phyloP scores from a whole-genome alignment of 1,284 basidiomycete genomes.

The Retiboletus flavoniger region DNA sequence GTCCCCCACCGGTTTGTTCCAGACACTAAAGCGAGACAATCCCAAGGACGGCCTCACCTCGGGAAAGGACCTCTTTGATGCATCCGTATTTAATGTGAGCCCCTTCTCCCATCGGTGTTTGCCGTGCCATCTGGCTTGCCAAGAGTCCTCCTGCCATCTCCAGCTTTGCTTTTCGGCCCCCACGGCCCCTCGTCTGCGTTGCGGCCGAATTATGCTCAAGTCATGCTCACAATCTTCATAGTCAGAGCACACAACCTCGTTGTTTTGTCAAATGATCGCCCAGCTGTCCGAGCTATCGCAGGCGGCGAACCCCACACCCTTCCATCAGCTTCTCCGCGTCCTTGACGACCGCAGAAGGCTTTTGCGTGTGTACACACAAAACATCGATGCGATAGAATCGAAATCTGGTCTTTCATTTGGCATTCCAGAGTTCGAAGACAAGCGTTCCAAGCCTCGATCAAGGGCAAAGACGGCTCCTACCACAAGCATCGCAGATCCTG shows the following conservation, averaged over 20 bases:
- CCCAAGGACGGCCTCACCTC: slow-evolving; percentile 68
- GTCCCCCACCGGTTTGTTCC: slow-evolving; percentile 81
- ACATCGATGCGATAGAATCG: slow-evolving; percentile 87
- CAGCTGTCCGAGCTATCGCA: slow-evolving; percentile 74
- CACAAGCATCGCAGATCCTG: slow-evolving; percentile 16
- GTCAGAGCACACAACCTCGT: slow-evolving; percentile 71
- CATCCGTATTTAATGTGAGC: slow-evolving; percentile 84
- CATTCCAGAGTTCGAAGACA: slow-evolving; percentile 60
- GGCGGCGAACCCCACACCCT: slow-evolving; percentile 76
- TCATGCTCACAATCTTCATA: slow-evolving; percentile 34
- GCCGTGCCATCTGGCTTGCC: not conserved
- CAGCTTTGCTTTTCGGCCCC: not conserved
- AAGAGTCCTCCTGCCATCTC: not conserved
- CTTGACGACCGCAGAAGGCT: slow-evolving; percentile 79
- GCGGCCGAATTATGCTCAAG: slow-evolving; percentile 2
- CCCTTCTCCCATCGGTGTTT: slow-evolving; percentile 2
- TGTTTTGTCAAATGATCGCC: slow-evolving; percentile 90
- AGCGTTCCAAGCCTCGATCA: slow-evolving; percentile 48
- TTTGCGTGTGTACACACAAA: slow-evolving; percentile 91
- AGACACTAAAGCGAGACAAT: slow-evolving; percentile 75
- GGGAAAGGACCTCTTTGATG: slow-evolving; percentile 91
- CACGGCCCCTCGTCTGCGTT: slow-evolving; percentile 1
- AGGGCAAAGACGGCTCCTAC: slow-evolving; percentile 36
- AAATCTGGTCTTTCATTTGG: slow-evolving; percentile 83
- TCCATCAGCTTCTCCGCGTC: slow-evolving; percentile 74